phyloP scores from a whole-genome alignment of 2,329 filamentous ascomycete genomes.

The Cadophora gregata region DNA sequence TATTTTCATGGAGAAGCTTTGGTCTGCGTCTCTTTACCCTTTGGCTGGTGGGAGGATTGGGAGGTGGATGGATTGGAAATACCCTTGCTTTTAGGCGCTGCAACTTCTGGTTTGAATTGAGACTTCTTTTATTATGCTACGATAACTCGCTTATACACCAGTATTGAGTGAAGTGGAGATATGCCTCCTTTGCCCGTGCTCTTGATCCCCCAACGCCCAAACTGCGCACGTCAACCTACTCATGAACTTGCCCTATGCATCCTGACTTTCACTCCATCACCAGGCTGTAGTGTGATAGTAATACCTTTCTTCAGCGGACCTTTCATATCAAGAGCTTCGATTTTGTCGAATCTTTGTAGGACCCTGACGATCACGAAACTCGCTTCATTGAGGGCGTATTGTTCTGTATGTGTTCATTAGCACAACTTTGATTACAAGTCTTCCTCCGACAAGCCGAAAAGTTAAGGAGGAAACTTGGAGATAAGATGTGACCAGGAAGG shows the following conservation, averaged over 20 bases:
- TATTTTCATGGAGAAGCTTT: no score
- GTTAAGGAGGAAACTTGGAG: neutral
- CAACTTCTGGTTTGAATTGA: neutral
- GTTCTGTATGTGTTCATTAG: slow-evolving; percentile 15
- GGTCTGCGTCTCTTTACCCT: neutral
- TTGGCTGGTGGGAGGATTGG: neutral
- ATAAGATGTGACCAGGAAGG: no score
- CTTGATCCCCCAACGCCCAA: neutral
- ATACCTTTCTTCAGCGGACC: slow-evolving; percentile 32
- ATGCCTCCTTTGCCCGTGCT: neutral
- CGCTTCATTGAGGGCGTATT: slow-evolving; percentile 38
- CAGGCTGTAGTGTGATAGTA: slow-evolving; percentile 31
- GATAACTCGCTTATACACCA: neutral
- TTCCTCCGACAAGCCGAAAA: no score
- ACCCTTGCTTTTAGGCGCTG: slow-evolving; percentile 15
- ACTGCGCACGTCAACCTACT: no score
- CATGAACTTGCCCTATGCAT: slow-evolving; percentile 31
- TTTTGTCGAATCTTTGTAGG: slow-evolving; percentile 42
- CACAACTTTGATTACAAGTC: no score
- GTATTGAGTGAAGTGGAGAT: neutral
- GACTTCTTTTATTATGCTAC: neutral
- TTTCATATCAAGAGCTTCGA: slow-evolving; percentile 33
- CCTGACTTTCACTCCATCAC: slow-evolving; percentile 35
- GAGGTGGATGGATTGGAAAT: neutral
- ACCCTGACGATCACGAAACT: slow-evolving; percentile 42